These are phyloP conservation scores for Tolypocladium paradoxum DNA, from an alignment of 2,329 filamentous ascomycete genomes.

Conservation along the genomic window DNA sequence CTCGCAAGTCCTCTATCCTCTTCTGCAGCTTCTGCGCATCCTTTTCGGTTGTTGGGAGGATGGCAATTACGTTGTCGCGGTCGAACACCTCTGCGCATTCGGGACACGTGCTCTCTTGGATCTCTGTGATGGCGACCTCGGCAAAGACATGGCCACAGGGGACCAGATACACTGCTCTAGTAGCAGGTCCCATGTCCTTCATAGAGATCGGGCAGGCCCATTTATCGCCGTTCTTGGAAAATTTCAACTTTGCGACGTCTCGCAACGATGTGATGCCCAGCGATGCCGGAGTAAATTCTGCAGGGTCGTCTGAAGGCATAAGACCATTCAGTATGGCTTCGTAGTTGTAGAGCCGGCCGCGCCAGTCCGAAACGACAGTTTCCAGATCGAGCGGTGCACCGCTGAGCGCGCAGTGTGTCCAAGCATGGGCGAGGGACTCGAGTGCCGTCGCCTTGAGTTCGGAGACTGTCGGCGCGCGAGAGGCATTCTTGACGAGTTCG, in stretches of 20 bases:
- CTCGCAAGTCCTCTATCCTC: conserved; percentile 57
- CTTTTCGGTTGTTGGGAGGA: conserved; percentile 59
- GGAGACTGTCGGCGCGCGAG: conserved; percentile 67
- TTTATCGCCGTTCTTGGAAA: conserved; percentile 40
- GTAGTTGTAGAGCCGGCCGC: conserved; percentile 87
- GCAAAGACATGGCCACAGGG: conserved; percentile 94
- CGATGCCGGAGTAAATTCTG: conserved; percentile 29
- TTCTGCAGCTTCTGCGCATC: conserved; percentile 60
- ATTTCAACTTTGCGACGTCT: conserved; percentile 80
- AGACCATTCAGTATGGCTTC: conserved; percentile 65
- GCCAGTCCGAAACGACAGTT: conserved; percentile 74
- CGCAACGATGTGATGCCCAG: conserved; percentile 66
- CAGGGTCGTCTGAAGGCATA: conserved; percentile 50
- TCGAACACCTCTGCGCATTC: conserved; percentile 70
- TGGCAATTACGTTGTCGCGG: conserved; percentile 67
- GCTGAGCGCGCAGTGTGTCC: conserved; percentile 82
- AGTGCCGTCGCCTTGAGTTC: conserved; percentile 82
- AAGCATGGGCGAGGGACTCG: conserved; percentile 77
- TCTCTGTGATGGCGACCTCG: conserved; percentile 72
- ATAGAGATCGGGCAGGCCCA: conserved; percentile 83
- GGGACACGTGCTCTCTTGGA: conserved; percentile 51
- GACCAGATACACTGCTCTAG: conserved; percentile 78
- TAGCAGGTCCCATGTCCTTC: conserved; percentile 69
- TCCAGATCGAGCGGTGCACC: conserved; percentile 57
- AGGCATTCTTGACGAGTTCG: conserved; percentile 91